Evolutionary conservation across 78 protist genomes (phyloP), one percentile per base, ranked within the genome.

Genomic region (Dictyostelium capitatum): DNA sequence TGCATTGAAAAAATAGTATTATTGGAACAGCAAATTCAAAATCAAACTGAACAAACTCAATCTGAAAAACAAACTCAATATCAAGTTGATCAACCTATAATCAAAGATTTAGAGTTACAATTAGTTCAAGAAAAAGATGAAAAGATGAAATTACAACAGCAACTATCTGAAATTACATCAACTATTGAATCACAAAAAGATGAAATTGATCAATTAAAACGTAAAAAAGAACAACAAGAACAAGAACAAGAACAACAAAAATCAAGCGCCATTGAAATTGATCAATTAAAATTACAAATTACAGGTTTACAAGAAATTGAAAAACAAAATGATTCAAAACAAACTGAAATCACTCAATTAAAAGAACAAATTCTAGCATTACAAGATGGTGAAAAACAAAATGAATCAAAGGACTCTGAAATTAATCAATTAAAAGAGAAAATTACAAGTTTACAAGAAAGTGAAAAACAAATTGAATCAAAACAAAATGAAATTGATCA

Each of bases 1-100:
- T 47, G 51, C 46, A 41, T 46, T 11, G 59, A 73, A 43, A 37
- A 73, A 73, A 32, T 46, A 12, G 79, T n/a, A 20, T 12, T 43
- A n/a, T 73, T 73, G n/a, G 59, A 73, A 73, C 56, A 73, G 20
- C 54, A 73, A 20, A 73, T n/a, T 73, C 51, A 73, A 73, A 59
- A 59, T 7, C 79, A 67, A 67, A 67, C 43, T 47, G 15, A 14
- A 30, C 75, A 67, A 67, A 67, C 30, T 30, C 7, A 28, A 32
- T 32, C 43, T 67, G 48, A 67, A 51, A 51, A 51, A 25, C 23
- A 25, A 30, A 11, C 43, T 67, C 46, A 67, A 67, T 11, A 12
- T 28, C 15, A 30, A 67, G 28, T 67, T 67, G 75, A 67, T 30
- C 43, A 67, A 32, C 43, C 43, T 37, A 37, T 37, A 37, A 37